Conservation (phyloP, 352 stramenopile genomes). For the Porosira glacialis region DNA sequence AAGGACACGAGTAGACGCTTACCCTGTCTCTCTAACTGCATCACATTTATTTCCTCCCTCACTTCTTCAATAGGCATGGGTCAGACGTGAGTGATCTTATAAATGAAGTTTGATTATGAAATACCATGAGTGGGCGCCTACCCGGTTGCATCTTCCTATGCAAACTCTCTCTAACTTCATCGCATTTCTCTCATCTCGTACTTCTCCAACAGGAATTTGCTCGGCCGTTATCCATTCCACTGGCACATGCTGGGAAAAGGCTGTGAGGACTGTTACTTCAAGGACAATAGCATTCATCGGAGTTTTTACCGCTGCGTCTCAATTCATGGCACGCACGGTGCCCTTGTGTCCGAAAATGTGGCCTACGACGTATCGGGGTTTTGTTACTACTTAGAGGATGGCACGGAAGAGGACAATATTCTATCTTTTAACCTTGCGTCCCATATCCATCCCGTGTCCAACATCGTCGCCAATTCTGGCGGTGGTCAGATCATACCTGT, state of each 20-base stretch:
- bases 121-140: too few relatives aligned
- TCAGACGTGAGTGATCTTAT: too few relatives aligned
- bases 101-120: too few relatives aligned
- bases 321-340: slow-evolving; percentile 38
- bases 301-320: slow-evolving; percentile 53
- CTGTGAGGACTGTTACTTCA: slow-evolving; percentile 44
- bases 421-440: slow-evolving; percentile 62
- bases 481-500: slow-evolving; percentile 13
- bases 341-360: slow-evolving; percentile 53
- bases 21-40: background rate
- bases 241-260: slow-evolving; percentile 40
- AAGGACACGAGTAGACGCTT: slow-evolving; percentile 5
- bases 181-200: too few relatives aligned
- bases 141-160: too few relatives aligned
- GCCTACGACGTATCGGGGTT: slow-evolving; percentile 60
- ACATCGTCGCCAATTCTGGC: slow-evolving; percentile 13
- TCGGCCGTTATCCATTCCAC: slow-evolving; percentile 50
- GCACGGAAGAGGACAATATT: slow-evolving; percentile 63
- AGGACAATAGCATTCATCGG: slow-evolving; percentile 47
- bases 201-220: slow-evolving; percentile 49
- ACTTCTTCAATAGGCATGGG: slow-evolving; percentile 6
- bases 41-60: background rate
- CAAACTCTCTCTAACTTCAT: too few relatives aligned
- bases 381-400: slow-evolving; percentile 64
- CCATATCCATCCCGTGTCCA: slow-evolving; percentile 47